A percentile compares a stretch with the other conserved stretches of the same genome.
These are phyloP conservation scores for Eucalyptus tenuipes DNA, from an alignment of 345 rosid genomes.

Conservation along the genomic window DNA sequence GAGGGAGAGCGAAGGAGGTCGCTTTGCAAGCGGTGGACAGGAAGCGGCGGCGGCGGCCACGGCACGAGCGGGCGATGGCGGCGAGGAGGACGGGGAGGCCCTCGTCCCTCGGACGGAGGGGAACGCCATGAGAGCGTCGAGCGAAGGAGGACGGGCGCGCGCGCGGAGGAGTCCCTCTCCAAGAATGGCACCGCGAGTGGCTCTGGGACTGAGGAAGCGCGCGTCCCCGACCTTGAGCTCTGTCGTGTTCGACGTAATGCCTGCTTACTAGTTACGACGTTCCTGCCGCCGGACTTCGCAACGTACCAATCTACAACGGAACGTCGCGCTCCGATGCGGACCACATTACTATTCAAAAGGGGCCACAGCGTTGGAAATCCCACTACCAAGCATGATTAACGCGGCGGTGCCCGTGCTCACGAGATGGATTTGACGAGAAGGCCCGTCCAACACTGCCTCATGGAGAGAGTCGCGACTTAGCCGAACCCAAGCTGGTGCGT, in stretches of 20 bases:
- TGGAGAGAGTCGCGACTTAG: neutral
- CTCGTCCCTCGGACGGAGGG: slow-evolving; percentile 3
- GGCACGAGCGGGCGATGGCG: neutral
- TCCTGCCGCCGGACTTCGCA: neutral
- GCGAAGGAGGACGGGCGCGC: neutral
- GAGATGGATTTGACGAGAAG: neutral
- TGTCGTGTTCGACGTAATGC: neutral
- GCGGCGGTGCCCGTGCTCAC: neutral
- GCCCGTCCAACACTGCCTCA: too few species aligned
- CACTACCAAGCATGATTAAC: neutral
- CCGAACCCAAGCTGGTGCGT: neutral
- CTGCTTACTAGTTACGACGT: neutral
- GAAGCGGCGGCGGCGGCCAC: neutral
- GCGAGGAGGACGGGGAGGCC: neutral
- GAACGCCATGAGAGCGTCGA: slow-evolving; percentile 7
- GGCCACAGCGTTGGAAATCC: neutral
- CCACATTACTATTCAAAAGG: neutral
- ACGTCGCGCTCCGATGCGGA: neutral
- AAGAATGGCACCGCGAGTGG: neutral
- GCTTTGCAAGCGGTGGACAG: slow-evolving; percentile 26
- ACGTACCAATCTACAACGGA: neutral
- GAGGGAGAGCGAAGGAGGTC: slow-evolving; percentile 22
- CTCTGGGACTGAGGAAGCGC: neutral
- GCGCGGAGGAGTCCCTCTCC: neutral
- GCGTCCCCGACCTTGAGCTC: neutral